Conservation (phyloP, 139 green algal genomes). For the Limnomonas spitsbergensis region DNA sequence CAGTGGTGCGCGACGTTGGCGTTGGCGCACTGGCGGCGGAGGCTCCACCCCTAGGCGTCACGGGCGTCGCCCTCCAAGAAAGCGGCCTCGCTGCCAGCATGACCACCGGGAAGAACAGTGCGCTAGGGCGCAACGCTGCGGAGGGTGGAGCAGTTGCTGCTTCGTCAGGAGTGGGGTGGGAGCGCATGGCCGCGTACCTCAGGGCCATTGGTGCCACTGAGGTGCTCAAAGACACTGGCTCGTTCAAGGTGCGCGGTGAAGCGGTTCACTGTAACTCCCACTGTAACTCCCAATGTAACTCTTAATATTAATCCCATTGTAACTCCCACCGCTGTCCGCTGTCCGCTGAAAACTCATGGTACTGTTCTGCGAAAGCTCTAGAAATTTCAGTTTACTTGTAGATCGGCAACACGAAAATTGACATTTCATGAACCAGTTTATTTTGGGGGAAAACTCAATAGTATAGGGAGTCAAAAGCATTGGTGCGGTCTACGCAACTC, state of each 20-base stretch:
- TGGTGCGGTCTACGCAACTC: too few species aligned
- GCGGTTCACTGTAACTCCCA: background rate
- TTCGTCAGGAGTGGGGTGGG: background rate
- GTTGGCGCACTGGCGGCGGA: background rate
- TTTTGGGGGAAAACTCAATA: too few species aligned
- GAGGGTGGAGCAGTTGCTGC: background rate
- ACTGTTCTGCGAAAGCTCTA: too few species aligned
- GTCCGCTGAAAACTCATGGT: too few species aligned
- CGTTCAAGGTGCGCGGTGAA: conserved; percentile 51
- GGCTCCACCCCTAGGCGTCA: background rate
- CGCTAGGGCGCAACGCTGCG: background rate
- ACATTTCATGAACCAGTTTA: too few species aligned
- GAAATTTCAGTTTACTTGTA: too few species aligned
- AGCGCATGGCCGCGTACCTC: background rate
- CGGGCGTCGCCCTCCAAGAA: background rate
- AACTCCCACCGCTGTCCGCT: too few species aligned
- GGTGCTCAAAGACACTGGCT: conserved; percentile 65
- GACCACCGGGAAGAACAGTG: background rate
- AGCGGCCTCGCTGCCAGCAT: background rate
- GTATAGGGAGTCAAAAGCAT: too few species aligned
- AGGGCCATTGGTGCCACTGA: conserved; percentile 63
- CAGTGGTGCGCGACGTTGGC: conserved; percentile 26
- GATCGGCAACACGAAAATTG: too few species aligned
- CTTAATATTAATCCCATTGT: too few species aligned
- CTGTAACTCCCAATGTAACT: background rate